These are phyloP conservation scores for Cercospora zeae-maydis DNA, from an alignment of 2,329 filamentous ascomycete species.

Conservation along the genomic window DNA sequence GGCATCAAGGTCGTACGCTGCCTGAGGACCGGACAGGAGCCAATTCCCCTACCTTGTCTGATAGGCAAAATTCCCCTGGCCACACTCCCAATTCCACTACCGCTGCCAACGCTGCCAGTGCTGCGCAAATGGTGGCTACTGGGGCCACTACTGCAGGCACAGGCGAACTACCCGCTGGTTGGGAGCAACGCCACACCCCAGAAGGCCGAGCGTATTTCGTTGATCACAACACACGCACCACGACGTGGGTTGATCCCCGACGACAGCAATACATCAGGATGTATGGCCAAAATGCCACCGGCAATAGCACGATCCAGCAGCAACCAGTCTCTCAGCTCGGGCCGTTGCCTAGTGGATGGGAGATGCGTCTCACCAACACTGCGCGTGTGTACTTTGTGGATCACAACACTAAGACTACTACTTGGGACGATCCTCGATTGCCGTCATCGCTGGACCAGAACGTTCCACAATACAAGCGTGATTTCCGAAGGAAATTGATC, in stretches of 20 bases:
- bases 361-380: constrained; percentile 98
- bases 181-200: constrained; percentile 94
- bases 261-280: constrained; percentile 97
- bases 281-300: constrained; percentile 81
- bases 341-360: constrained; percentile 93
- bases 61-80: constrained; percentile 35
- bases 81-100: constrained; percentile 33
- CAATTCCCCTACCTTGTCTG: constrained; percentile 74
- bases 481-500: constrained; percentile 95
- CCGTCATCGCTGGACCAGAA: constrained; percentile 97
- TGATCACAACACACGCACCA: constrained; percentile 96
- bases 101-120: constrained; percentile 47
- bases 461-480: constrained; percentile 98
- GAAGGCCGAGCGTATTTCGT: constrained; percentile 96
- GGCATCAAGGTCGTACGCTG: constrained; percentile 92
- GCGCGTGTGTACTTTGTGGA: constrained; percentile 98
- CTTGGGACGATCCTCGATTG: constrained; percentile 94
- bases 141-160: constrained; percentile 91
- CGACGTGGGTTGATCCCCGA: constrained; percentile 96
- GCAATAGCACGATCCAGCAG: constrained; percentile 84
- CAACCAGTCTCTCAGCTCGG: constrained; percentile 96
- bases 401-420: constrained; percentile 99
- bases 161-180: constrained; percentile 89
- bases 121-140: constrained; percentile 86
- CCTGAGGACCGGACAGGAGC: constrained; percentile 93